Conservation (phyloP, 1,139 yeast genomes). For the Yarrowia galli region DNA sequence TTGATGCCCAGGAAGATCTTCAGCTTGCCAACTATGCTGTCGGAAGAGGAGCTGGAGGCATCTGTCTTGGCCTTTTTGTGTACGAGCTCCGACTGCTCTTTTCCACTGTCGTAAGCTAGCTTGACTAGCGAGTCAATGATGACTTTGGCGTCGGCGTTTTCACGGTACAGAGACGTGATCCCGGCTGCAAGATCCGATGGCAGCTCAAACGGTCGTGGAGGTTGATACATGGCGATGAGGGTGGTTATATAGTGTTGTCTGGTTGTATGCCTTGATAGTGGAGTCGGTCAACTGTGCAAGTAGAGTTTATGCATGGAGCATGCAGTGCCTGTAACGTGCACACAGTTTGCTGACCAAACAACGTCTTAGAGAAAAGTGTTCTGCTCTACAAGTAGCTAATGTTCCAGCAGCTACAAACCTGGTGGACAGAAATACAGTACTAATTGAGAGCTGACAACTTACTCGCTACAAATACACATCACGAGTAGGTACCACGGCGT, state of each 20-base stretch:
- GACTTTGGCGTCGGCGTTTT: slow-evolving; percentile 32
- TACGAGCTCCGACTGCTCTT: slow-evolving; percentile 26
- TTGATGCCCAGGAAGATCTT: slow-evolving; percentile 30
- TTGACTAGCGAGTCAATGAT: slow-evolving; percentile 25
- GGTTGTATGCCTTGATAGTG: not conserved
- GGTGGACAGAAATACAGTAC: too few relatives aligned
- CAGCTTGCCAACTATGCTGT: slow-evolving; percentile 9
- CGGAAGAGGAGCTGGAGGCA: not conserved
- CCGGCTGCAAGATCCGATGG: slow-evolving; percentile 36
- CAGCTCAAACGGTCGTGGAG: slow-evolving; percentile 35
- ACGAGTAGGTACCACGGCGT: too few relatives aligned
- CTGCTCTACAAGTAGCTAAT: too few relatives aligned
- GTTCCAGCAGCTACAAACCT: too few relatives aligned
- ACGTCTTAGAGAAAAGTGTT: too few relatives aligned
- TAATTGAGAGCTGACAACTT: too few relatives aligned
- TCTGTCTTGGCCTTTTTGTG: slow-evolving; percentile 31
- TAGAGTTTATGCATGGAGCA: not conserved
- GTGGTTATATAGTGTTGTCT: not conserved
- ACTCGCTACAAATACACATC: too few relatives aligned
- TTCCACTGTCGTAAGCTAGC: slow-evolving; percentile 31
- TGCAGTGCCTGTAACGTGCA: too few relatives aligned
- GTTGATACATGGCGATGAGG: slow-evolving; percentile 26
- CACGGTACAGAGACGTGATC: slow-evolving; percentile 28
- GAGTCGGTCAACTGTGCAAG: not conserved
- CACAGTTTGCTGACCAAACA: too few relatives aligned